Evolutionary conservation across 2,329 filamentous ascomycete species (phyloP).

Genomic region (Sclerotinia trifoliorum): DNA sequence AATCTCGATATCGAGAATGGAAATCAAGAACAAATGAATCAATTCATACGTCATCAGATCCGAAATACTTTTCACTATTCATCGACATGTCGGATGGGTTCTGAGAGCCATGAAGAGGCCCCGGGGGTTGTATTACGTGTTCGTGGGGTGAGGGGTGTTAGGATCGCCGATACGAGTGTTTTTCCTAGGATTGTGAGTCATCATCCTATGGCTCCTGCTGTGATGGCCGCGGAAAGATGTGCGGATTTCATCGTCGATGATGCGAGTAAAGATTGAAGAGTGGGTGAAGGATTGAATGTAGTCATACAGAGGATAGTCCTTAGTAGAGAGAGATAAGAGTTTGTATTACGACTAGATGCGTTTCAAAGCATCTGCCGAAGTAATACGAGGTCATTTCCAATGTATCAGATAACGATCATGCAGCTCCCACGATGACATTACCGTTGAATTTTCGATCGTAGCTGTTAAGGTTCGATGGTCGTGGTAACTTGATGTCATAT

Average conservation of each 20-base stretch:
- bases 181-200: conserved; percentile 31
- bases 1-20: conserved; percentile 7
- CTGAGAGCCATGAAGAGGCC: not conserved
- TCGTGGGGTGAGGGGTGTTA: conserved; percentile 33
- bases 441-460: not conserved
- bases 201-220: conserved; percentile 31
- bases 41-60: not conserved
- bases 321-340: not conserved
- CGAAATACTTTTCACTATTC: not conserved
- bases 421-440: not conserved
- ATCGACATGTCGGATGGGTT: conserved; percentile 1
- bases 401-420: not conserved
- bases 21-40: not conserved
- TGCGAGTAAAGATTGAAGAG: not conserved
- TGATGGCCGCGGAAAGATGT: conserved; percentile 34
- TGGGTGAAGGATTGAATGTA: not conserved
- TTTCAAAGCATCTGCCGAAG: not conserved
- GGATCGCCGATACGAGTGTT: conserved; percentile 34
- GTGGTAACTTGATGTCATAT: not conserved
- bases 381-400: not conserved
- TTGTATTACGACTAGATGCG: not conserved
- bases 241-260: conserved; percentile 6
- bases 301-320: not conserved
- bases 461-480: not conserved
- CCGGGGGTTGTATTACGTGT: conserved; percentile 35